Evolutionary conservation across 352 stramenopile genomes (phyloP).

Genomic region (Phytophthora citricola): DNA sequence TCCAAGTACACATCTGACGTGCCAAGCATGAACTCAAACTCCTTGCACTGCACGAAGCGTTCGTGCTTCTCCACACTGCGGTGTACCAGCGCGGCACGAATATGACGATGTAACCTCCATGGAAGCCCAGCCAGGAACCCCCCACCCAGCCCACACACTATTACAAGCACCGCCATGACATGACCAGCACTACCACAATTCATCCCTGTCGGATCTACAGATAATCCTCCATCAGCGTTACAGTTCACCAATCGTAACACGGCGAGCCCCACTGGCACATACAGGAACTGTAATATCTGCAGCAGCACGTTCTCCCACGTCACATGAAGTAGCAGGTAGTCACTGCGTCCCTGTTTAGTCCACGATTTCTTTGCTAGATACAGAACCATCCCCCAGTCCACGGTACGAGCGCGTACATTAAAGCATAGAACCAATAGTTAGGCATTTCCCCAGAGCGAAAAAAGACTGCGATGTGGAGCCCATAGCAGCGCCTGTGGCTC

Average conservation of each 20-base stretch:
- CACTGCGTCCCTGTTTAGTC: slow-evolving; percentile 24
- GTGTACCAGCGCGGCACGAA: slow-evolving; percentile 41
- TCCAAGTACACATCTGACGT: slow-evolving; percentile 68
- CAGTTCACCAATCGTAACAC: slow-evolving; percentile 72
- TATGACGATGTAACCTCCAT: slow-evolving; percentile 40
- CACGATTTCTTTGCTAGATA: slow-evolving; percentile 12
- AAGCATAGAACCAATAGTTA: slow-evolving; percentile 66
- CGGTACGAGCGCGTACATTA: slow-evolving; percentile 46
- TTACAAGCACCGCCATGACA: slow-evolving; percentile 29
- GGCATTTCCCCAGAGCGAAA: slow-evolving; percentile 64
- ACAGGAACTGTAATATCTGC: slow-evolving; percentile 54
- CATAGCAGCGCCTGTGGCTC: slow-evolving; percentile 57
- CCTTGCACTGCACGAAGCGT: slow-evolving; percentile 51
- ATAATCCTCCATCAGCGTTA: slow-evolving; percentile 41
- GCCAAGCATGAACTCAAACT: slow-evolving; percentile 62
- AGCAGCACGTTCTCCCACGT: slow-evolving; percentile 58
- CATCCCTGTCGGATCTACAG: slow-evolving; percentile 53
- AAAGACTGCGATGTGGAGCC: slow-evolving; percentile 60
- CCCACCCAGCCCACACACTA: slow-evolving; percentile 48
- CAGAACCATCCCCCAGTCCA: slow-evolving; percentile 13
- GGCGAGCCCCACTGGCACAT: slow-evolving; percentile 64
- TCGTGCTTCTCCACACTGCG: slow-evolving; percentile 48
- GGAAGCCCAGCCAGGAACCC: slow-evolving; percentile 59
- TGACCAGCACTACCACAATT: slow-evolving; percentile 45
- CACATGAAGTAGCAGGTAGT: slow-evolving; percentile 36